phyloP scores from a whole-genome alignment of 78 protist species.

The Capsaspora owczarzaki region DNA sequence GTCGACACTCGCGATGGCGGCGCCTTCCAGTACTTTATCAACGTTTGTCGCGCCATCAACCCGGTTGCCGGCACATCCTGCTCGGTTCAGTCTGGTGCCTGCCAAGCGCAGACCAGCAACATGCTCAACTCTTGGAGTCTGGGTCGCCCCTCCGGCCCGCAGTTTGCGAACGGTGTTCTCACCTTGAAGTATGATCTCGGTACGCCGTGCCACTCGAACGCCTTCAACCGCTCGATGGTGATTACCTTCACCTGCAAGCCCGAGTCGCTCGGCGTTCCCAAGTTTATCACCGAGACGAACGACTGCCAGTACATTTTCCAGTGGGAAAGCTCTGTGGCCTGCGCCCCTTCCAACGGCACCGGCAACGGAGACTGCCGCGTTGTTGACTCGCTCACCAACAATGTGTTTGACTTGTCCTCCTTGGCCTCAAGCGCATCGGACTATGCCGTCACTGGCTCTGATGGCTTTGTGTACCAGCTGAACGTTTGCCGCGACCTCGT shows the following conservation, averaged over 20 bases:
- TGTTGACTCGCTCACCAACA: background rate
- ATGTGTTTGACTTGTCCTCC: background rate
- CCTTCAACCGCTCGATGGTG: background rate
- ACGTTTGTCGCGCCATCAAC: background rate
- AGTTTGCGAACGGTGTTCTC: background rate
- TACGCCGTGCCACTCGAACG: background rate
- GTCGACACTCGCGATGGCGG: background rate
- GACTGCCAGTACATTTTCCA: background rate
- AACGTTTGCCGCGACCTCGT: background rate
- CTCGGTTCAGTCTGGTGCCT: background rate
- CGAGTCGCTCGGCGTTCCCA: background rate
- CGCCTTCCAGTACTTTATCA: background rate
- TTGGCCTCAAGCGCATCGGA: background rate
- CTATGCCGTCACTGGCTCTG: background rate
- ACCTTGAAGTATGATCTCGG: background rate
- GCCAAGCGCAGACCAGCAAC: background rate
- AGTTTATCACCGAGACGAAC: background rate
- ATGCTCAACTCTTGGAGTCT: background rate
- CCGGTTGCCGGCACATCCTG: background rate
- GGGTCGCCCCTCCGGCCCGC: too few species aligned
- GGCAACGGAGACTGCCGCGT: background rate
- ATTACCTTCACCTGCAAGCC: background rate
- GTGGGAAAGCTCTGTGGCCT: background rate
- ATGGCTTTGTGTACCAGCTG: background rate
- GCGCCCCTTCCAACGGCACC: background rate